phyloP scores from a whole-genome alignment of 1,284 basidiomycete species.

The Puccinia coronata region DNA sequence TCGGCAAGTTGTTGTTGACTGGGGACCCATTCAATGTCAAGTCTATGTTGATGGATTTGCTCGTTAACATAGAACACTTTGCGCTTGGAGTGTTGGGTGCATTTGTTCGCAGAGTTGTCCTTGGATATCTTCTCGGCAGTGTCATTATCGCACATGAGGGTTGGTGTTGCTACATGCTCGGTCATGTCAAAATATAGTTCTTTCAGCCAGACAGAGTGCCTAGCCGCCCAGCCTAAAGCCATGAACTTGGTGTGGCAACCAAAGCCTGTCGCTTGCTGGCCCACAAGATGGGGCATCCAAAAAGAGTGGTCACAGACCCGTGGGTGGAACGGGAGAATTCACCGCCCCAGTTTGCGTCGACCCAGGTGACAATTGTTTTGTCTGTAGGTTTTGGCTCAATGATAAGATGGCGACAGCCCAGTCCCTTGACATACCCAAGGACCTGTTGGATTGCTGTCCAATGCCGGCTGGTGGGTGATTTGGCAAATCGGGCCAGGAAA shows the following conservation, averaged over 20 bases:
- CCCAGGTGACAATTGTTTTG: neutral
- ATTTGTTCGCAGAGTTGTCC: slow-evolving; percentile 17
- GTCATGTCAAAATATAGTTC: slow-evolving; percentile 18
- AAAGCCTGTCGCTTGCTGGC: neutral
- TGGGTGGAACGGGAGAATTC: slow-evolving; percentile 1
- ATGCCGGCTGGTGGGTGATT: neutral
- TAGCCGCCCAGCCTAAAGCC: too few relatives aligned
- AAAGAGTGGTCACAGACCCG: neutral
- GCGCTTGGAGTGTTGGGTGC: neutral
- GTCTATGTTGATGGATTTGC: neutral
- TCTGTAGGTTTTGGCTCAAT: neutral
- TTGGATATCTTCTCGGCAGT: neutral
- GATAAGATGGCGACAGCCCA: neutral
- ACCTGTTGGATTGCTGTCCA: neutral
- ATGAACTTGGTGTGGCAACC: neutral
- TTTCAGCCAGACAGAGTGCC: too few relatives aligned
- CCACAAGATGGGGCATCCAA: slow-evolving; percentile 3
- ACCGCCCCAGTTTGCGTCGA: slow-evolving; percentile 15
- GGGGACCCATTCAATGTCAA: too few relatives aligned
- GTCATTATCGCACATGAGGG: slow-evolving; percentile 12
- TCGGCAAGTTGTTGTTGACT: neutral
- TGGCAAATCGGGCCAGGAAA: slow-evolving; percentile 16
- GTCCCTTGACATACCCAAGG: neutral
- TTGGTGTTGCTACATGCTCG: neutral
- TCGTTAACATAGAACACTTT: too few relatives aligned